Percentiles rank a stretch among this genome's conserved stretches.
phyloP scores from a whole-genome alignment of 371 early-diverging fungal species.

The Hamiltosporidium magnivora region DNA sequence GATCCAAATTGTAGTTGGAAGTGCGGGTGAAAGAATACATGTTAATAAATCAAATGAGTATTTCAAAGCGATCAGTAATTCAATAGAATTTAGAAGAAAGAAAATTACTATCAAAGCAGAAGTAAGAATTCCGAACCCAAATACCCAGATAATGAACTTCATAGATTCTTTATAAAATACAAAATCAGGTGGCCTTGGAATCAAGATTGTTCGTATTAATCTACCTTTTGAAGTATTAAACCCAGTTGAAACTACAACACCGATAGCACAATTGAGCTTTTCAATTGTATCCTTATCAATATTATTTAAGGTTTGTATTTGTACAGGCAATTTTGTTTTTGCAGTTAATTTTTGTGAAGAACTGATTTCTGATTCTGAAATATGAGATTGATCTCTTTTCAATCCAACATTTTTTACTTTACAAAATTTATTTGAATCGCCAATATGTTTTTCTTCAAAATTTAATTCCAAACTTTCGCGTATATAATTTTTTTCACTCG shows the following conservation, averaged over 20 bases:
- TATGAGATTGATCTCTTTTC: no score
- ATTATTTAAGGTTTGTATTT: not conserved
- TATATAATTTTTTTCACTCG: not conserved
- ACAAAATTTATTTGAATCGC: not conserved
- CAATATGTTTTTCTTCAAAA: not conserved
- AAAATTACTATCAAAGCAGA: constrained; percentile 56
- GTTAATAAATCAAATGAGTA: constrained; percentile 80
- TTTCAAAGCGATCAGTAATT: constrained; percentile 50
- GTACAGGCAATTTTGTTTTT: no score
- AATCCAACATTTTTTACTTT: not conserved
- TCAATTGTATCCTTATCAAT: not conserved
- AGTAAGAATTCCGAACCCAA: constrained; percentile 1
- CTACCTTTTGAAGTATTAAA: constrained; percentile 89
- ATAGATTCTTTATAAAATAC: constrained; percentile 84
- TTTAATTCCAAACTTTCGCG: not conserved
- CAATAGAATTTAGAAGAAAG: constrained; percentile 7
- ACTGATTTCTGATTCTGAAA: no score
- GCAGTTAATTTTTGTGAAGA: no score
- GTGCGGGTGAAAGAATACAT: constrained; percentile 60
- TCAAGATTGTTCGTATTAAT: constrained; percentile 78
- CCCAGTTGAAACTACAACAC: constrained; percentile 75
- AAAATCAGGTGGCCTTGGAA: constrained; percentile 77
- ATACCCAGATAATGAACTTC: constrained; percentile 61
- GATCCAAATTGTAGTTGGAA: constrained; percentile 85
- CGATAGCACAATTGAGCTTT: constrained; percentile 56